Percentiles rank a stretch among this genome's conserved stretches.
Conservation (phyloP, 352 stramenopile species). For the Pythium pectinolyticum region DNA sequence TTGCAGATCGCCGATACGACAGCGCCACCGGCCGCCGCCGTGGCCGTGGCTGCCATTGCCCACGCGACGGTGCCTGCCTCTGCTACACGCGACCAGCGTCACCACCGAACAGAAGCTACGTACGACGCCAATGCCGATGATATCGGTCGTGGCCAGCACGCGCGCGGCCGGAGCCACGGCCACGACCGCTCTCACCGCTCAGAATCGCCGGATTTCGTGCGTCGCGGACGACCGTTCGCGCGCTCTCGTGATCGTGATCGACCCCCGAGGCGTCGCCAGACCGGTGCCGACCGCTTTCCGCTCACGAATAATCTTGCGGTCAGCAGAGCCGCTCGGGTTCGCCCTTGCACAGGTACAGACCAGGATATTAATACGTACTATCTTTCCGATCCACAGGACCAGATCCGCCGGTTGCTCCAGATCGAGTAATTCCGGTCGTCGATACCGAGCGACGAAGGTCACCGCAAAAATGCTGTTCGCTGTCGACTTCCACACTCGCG, state of each 20-base stretch:
- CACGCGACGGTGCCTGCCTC: neutral
- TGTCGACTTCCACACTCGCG: neutral
- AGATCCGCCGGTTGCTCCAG: conserved; percentile 1
- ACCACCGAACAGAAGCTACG: neutral
- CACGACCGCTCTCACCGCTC: neutral
- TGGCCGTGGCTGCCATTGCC: neutral
- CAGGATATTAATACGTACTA: conserved; percentile 3
- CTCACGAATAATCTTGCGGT: neutral
- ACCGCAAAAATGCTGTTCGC: conserved; percentile 13
- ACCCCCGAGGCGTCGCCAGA: too few species aligned
- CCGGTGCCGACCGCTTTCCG: neutral
- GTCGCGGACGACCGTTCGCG: neutral
- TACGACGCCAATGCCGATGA: neutral
- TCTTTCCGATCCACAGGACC: conserved; percentile 7
- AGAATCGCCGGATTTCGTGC: neutral
- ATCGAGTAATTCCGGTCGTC: neutral
- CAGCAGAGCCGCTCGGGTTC: neutral
- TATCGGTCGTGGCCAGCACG: neutral
- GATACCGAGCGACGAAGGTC: conserved; percentile 9
- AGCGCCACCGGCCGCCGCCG: too few species aligned
- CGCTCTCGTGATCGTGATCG: conserved; percentile 5
- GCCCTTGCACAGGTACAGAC: conserved; percentile 1
- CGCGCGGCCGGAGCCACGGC: too few species aligned
- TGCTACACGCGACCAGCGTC: neutral
- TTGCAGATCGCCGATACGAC: neutral